Evolutionary conservation across 352 stramenopile genomes (phyloP), one percentile per base, ranked within the genome.

Genomic region (Globisporangium nodosum): DNA sequence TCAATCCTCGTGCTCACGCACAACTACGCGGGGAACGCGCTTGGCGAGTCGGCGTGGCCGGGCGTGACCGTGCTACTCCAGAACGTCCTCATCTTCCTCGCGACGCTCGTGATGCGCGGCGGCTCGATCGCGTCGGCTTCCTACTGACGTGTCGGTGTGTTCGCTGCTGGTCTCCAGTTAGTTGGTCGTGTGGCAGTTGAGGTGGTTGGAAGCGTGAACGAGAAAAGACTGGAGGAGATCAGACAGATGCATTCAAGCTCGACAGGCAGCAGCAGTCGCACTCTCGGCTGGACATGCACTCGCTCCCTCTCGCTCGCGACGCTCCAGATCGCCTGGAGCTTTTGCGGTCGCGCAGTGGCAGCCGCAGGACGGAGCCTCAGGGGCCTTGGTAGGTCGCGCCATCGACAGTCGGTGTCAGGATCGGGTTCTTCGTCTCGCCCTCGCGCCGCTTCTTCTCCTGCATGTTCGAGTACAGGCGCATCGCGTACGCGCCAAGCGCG

Each of bases 1-100:
- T 72, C 73, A 0, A 75, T 88, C 50, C n/a, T 88, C 33, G 72
- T 88, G 48, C 75, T 86, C 57, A 83, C 78, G 24, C 73, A 77
- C 52, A 79, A 69, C 48, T 87, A 87, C 55, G 74, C 82, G 20
- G 68, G 73, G 48, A 87, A 87, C 40, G 37, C 60, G 37, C 82
- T 66, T 54, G 56, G 73, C n/a, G 78, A 88, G 58, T 74, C 75
- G 47, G 68, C 67, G 58, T 88, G 75, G 75, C 78, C 78, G 1
- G 78, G 78, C 21, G 75, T 80, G 8, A 66, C 75, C 5, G 74
- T 88, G 49, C 64, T 88, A 51, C 67, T 85, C 40, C 78, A 88
- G 59, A 88, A 82, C 50, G 67, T 79, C 13, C 68, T 85, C 39
- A 80, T 88, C 39, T 54, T 85, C 46, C 66, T 88, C 52, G 73